A percentile compares a stretch with the other conserved stretches of the same genome.
Conservation (phyloP, 257 asterid genomes). For the Solanum piurae region DNA sequence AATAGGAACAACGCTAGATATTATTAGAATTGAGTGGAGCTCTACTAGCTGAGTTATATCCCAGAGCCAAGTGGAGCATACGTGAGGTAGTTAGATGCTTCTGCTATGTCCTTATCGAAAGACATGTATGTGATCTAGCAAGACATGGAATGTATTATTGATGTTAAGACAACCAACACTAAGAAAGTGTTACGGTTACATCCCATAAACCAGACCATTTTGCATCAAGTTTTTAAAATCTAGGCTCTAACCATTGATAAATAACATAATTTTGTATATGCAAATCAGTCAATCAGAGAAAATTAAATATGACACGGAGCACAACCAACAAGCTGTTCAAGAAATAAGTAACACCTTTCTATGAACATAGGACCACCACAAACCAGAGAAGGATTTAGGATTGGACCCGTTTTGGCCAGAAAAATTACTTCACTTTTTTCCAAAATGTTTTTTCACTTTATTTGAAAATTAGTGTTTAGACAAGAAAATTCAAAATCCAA, state of each 20-base stretch:
- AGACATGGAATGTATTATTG: neutral
- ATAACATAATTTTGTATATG: neutral
- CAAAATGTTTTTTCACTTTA: neutral
- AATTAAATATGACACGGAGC: neutral
- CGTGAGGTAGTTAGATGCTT: neutral
- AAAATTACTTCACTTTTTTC: neutral
- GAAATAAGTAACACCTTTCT: neutral
- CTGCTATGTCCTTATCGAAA: neutral
- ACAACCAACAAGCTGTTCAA: neutral
- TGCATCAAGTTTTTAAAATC: neutral
- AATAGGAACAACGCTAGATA: neutral
- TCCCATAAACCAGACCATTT: neutral
- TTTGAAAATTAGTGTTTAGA: neutral
- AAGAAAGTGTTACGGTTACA: neutral
- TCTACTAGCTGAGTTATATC: neutral
- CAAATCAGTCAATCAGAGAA: neutral
- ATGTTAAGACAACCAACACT: neutral
- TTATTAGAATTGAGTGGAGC: neutral
- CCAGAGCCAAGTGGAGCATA: neutral
- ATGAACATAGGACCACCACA: neutral
- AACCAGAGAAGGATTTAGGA: neutral
- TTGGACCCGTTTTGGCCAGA: neutral
- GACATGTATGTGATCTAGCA: neutral
- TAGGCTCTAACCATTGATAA: neutral
- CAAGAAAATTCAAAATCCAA: neutral